A percentile compares a stretch with the other conserved stretches of the same genome.
Conservation (phyloP, 2,329 filamentous ascomycete genomes). For the Aureobasidium sp. region DNA sequence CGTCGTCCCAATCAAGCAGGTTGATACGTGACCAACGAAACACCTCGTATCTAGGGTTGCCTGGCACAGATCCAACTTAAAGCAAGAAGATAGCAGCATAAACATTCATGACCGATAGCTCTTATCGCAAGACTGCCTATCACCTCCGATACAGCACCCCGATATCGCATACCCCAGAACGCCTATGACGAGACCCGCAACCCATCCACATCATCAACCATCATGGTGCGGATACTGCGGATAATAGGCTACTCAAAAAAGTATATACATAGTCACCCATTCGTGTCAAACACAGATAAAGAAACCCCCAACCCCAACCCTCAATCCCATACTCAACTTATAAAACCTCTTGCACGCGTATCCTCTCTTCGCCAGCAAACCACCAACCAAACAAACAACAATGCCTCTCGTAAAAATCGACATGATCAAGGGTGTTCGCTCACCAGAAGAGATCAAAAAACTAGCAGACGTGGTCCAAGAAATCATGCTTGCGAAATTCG, state of each 20-base stretch:
- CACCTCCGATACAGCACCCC: neutral
- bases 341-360: neutral
- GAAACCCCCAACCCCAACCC: too few species aligned
- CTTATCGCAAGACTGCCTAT: neutral
- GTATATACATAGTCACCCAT: neutral
- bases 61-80: neutral
- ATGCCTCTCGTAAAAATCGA: slow-evolving; percentile 28
- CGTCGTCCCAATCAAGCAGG: neutral
- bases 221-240: neutral
- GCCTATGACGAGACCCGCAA: neutral
- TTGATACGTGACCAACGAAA: neutral
- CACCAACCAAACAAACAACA: neutral
- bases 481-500: slow-evolving; percentile 22
- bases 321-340: too few species aligned
- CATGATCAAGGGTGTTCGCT: slow-evolving; percentile 19
- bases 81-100: neutral
- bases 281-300: too few species aligned
- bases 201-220: neutral
- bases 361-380: neutral
- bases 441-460: slow-evolving; percentile 21
- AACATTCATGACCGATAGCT: neutral
- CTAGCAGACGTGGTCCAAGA: slow-evolving; percentile 23
- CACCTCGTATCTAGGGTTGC: too few species aligned
- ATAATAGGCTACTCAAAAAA: neutral
- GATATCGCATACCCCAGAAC: neutral